Conservation (phyloP, 129 eudicot species). For the Centrapalus pauciflorus region DNA sequence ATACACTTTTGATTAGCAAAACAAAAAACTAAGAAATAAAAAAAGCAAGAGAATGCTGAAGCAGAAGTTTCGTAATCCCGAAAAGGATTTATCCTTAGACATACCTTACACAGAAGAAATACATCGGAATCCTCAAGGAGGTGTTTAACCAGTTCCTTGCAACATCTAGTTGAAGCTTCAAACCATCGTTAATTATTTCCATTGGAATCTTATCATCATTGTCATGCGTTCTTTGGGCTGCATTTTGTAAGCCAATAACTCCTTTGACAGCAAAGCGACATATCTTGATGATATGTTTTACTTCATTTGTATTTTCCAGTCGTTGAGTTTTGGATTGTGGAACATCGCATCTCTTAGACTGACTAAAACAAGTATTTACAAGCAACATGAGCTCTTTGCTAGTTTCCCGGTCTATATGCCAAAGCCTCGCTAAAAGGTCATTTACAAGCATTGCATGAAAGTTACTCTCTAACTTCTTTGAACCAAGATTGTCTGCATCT, state of each 20-base stretch:
- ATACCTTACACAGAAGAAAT: slow-evolving; percentile 66
- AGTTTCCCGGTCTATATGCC: slow-evolving; percentile 44
- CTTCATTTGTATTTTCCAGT: slow-evolving; percentile 29
- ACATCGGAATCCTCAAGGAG: slow-evolving; percentile 52
- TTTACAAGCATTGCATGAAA: slow-evolving; percentile 39
- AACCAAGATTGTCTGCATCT: background rate
- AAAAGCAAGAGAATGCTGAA: background rate
- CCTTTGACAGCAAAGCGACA: slow-evolving; percentile 41
- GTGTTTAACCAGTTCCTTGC: slow-evolving; percentile 44
- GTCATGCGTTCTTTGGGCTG: slow-evolving; percentile 18
- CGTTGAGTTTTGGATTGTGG: slow-evolving; percentile 24
- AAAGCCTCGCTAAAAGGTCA: slow-evolving; percentile 51
- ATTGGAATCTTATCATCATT: slow-evolving; percentile 16
- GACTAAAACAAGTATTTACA: slow-evolving; percentile 32
- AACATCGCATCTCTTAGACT: slow-evolving; percentile 17
- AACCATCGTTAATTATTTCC: slow-evolving; percentile 27
- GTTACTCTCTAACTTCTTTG: slow-evolving; percentile 12
- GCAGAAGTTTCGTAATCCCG: background rate
- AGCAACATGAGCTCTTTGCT: slow-evolving; percentile 44
- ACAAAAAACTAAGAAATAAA: background rate
- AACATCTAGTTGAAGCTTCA: slow-evolving; percentile 32
- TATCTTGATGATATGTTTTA: slow-evolving; percentile 30
- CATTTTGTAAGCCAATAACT: slow-evolving; percentile 43
- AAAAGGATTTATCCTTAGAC: slow-evolving; percentile 1
- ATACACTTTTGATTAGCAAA: background rate